Base-by-base conservation (phyloP, 2,329 filamentous ascomycete species). In the Diaporthe sp. region DNA sequence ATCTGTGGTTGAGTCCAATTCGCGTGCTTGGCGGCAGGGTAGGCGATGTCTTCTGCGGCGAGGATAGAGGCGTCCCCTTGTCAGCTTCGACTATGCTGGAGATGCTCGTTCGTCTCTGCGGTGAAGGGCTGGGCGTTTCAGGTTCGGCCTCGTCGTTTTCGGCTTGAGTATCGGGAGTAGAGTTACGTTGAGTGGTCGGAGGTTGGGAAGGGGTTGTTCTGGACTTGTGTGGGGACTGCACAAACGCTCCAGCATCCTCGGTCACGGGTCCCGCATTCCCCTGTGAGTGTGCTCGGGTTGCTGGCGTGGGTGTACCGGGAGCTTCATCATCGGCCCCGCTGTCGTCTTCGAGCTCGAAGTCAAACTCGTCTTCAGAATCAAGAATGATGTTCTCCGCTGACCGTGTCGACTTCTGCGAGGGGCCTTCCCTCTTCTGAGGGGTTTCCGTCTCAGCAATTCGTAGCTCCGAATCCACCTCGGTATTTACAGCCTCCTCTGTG, bases 341-440 rank as follows among this genome's bases (percentile, higher is more conserved):
- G 4, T 42, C 75, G 53, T 71, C 61, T 15, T 86, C 78, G 82
- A 82, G 4, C 78, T 81, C 65, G 28, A 78, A 79, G 20, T 82
- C 82, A 10, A 82, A 79, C 9, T 87, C 87, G 15, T 86, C 87
- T 51, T 90, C 88, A 1, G 88, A 88, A 75, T 90, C 88, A 0
- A 88, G 86, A 42, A 90, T 89, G 74, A 89, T 87, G 2, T 75
- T 73, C 2, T 55, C 65, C n/a, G 60, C 20, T 37, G 70, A n/a
- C 42, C 60, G 25, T 37, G 63, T 51, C 34, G 63, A 68, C 13
- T 57, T 51, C 28, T 70, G 75, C 70, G 42, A 39, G 17, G 65
- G 55, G 13, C 17, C 51, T 51, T 63, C 12, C 34, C 55, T n/a
- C 28, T 70, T 25, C 4, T 34, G 44, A n/a, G 61, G 8, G 53